Evolutionary conservation across 306 rosid species (phyloP), one percentile per base, ranked within the genome.

Genomic region (Cotoneaster glaucophyllus): DNA sequence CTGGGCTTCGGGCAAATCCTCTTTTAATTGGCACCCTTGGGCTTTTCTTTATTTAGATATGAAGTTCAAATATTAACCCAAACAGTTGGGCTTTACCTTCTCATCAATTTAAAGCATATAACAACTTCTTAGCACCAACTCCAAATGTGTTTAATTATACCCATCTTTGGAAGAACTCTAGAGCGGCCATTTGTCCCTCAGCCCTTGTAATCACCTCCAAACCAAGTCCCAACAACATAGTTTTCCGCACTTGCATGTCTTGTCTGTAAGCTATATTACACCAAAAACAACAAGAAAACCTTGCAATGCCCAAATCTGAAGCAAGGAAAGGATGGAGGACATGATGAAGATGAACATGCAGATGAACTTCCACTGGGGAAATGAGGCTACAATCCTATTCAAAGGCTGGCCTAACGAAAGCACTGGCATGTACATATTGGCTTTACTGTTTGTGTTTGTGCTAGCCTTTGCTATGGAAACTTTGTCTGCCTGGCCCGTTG

Each of bases 291-390:
- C 44, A 32, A 64, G 44, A 31, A 25, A 64, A 29, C 68, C 14
- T 31, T 31, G 43, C 24, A 3, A 3, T 15, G 11, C 43, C 43
- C 0, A 64, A 31, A 21, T 5, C 66, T 15, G 11, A 62, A 62
- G 39, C 37, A 14, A 62, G 66, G 21, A 28, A 8, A 62, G 19
- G 31, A 62, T 62, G 66, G 66, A 62, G 37, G 21, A 25, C 17
- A 67, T 32, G 73, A 7, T 32, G 54, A 76, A 31, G 70, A 48
- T 59, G 61, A 70, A 72, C 45, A 87, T 76, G 91, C 87, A 79
- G 44, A 88, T 77, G 90, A 88, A 80, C 69, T 87, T 92, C 83
- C 88, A 90, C 10, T 90, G 96, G 97, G 92, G 96, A 18, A 92
- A 69, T 72, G 66, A 88, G 50, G 93, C 84, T 39, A 82, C 57